Evolutionary conservation across 176 grass and related monocot species (phyloP), one percentile per base, ranked within the genome.

Genomic region (Alopecurus myosuroides): DNA sequence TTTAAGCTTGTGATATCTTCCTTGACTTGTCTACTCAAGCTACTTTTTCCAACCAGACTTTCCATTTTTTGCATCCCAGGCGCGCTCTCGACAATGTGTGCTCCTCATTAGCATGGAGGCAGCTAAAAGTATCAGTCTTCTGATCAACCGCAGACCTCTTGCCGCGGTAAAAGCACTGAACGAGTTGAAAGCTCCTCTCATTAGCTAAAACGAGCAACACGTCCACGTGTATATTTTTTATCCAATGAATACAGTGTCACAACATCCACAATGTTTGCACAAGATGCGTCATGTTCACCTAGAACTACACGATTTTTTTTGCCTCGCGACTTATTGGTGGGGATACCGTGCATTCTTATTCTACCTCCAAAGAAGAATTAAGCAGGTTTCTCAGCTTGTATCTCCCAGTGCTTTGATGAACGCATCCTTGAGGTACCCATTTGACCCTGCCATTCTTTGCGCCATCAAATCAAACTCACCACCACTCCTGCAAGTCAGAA

Each of bases 391-490:
- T 90, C 80, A 90, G 44, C 50, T 86, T 63, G 66, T 46, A 25
- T 87, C 46, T 29, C 56, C 75, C 75, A 90, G 25, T 67, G 55
- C 89, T 80, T 85, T 87, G 77, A 98, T 46, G 69, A 98, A 91
- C 35, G 85, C 52, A 76, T 98, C 93, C 74, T 96, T 98, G 20
- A 98, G 71, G 80, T 88, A 83, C 28, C 85, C 17, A 20, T 98
- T 98, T 81, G 97, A 98, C 79, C 87, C 97, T 1, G 93, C 93
- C 65, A 93, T 88, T 76, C 93, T 95, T 49, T 61, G 67, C 0
- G 93, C 37, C 97, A 96, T 92, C 66, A 94, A 36, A 71, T 98
- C 86, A 73, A 98, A 92, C 17, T 89, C 91, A 76, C 89, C 83
- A 20, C 97, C 97, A 52, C 80, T 89, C 76, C 97, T 98, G 81